Evolutionary conservation across 768 basidiomycete species (phyloP).

Genomic region (Steccherinum ochraceum): DNA sequence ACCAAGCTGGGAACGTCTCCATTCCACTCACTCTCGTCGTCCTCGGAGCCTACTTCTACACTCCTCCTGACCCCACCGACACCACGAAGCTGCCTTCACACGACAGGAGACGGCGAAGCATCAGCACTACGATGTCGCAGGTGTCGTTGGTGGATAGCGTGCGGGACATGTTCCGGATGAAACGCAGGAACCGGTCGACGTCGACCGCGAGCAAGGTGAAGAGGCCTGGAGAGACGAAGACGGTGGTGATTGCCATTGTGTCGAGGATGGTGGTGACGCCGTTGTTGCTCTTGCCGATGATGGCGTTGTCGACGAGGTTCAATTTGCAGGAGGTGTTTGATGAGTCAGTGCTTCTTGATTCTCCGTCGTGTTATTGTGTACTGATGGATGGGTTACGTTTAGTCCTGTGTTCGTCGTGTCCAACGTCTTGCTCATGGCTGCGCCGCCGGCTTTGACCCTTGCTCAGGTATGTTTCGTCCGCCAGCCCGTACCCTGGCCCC

Average conservation of each 20-base stretch:
- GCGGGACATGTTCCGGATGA: conserved; percentile 35
- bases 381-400: conserved; percentile 2
- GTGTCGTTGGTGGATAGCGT: conserved; percentile 36
- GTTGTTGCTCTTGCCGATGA: conserved; percentile 65
- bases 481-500: conserved; percentile 25
- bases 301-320: conserved; percentile 55
- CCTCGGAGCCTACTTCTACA: conserved; percentile 88
- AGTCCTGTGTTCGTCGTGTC: conserved; percentile 87
- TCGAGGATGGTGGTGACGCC: conserved; percentile 88
- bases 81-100: conserved; percentile 11
- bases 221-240: conserved; percentile 67
- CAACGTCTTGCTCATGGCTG: conserved; percentile 73
- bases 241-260: conserved; percentile 76
- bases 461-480: conserved; percentile 37
- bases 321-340: conserved; percentile 60
- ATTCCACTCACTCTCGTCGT: conserved; percentile 89
- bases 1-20: conserved; percentile 64
- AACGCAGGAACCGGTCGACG: conserved; percentile 10
- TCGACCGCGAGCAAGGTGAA: conserved; percentile 14
- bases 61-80: conserved; percentile 24
- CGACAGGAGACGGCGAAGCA: conserved; percentile 10
- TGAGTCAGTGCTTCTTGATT: conserved; percentile 50
- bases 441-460: conserved; percentile 74
- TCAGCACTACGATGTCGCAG: conserved; percentile 19
- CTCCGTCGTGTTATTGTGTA: conserved; percentile 2